phyloP scores from a whole-genome alignment of 2,329 filamentous ascomycete genomes.

The Penicillium sp. region DNA sequence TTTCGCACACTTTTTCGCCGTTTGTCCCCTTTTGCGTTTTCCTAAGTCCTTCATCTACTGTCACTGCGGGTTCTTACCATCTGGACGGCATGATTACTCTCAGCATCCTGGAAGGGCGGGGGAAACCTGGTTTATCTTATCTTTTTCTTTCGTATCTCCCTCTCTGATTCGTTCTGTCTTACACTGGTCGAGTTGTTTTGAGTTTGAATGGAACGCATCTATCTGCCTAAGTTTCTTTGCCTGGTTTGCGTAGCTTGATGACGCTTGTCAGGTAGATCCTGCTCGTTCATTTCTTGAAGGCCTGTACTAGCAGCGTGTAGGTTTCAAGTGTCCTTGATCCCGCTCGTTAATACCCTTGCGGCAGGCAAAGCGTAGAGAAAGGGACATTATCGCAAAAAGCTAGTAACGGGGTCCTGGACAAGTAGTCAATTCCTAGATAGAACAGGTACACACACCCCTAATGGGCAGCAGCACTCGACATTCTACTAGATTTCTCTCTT shows the following conservation, averaged over 20 bases:
- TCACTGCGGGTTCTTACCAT: slow-evolving; percentile 22
- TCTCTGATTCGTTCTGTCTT: slow-evolving; percentile 12
- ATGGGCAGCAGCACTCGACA: neutral
- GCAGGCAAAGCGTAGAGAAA: neutral
- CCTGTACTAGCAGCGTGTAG: neutral
- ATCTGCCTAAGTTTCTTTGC: neutral
- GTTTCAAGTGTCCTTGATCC: neutral
- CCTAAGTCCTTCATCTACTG: slow-evolving; percentile 15
- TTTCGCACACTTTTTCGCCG: slow-evolving; percentile 7
- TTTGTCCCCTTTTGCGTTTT: slow-evolving; percentile 19
- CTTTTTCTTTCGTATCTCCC: slow-evolving; percentile 2
- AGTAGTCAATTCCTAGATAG: neutral
- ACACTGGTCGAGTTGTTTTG: slow-evolving; percentile 22
- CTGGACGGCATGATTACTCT: slow-evolving; percentile 27
- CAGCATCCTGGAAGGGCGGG: slow-evolving; percentile 25
- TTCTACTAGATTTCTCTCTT: neutral
- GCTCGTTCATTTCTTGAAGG: neutral
- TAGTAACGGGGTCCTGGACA: too few species aligned
- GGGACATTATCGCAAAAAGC: too few species aligned
- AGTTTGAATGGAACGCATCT: slow-evolving; percentile 23
- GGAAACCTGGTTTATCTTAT: slow-evolving; percentile 26
- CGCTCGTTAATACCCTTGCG: neutral
- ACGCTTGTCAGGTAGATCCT: neutral
- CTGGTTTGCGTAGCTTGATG: neutral
- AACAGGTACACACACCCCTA: neutral